Evolutionary conservation across 1,284 basidiomycete genomes (phyloP), one percentile per base, ranked within the genome.

Genomic region (Cutaneotrichosporon mucoides): DNA sequence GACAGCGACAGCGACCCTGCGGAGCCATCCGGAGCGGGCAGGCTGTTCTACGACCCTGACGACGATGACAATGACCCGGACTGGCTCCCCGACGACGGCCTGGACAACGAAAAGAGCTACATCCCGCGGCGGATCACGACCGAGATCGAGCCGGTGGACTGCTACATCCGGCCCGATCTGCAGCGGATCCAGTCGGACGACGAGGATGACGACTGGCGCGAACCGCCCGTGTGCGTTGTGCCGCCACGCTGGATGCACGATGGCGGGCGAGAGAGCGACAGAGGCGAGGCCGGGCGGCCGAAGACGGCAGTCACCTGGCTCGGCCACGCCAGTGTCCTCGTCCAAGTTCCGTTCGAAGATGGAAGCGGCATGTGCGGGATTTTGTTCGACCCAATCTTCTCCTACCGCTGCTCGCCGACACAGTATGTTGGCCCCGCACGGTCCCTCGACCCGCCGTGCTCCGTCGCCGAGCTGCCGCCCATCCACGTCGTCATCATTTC

Each of bases 311-410:
- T 78, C 6, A 78, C 75, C 10, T 79, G 77, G 77, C 57, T 79
- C 37, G 77, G 77, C 9, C 77, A 79, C 66, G 77, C 77, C 0
- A 67, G 73, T 0, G 70, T 69, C 0, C 49, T 79, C 50, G 64
- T 78, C 3, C 68, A 71, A 60, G 63, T 79, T 5, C 55, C 55
- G 11, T 43, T 48, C 16, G 53, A 65, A 16, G 63, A 62, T 10
- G 72, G 68, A 1, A 34, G 24, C 15, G 48, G 46, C 16, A 68
- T 64, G 59, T 73, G 70, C 46, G 71, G 71, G 0, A 58, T 79
- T 4, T 40, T 78, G 5, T 79, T 77, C 58, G 77, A 79, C 57
- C 77, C 77, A 0, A 77, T 79, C 50, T 79, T 79, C 60, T 76
- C 73, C 5, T 68, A 75, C 48, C 63, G 77, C 55, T 79, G 77